Evolutionary conservation across 345 rosid species (phyloP).

Genomic region (Brassica incana): DNA sequence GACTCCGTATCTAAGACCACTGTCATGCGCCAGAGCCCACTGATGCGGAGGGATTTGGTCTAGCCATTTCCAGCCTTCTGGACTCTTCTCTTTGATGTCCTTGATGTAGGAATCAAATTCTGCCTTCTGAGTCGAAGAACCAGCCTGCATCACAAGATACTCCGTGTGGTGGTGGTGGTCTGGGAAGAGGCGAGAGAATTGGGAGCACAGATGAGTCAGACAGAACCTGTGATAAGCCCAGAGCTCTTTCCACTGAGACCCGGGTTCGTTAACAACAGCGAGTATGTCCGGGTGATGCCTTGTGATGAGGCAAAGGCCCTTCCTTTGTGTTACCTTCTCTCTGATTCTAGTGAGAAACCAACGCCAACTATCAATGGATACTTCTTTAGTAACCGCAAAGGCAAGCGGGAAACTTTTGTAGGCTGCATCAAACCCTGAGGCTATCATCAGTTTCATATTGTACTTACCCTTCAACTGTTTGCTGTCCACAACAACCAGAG

Average conservation of each 20-base stretch:
- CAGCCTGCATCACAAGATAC: background rate
- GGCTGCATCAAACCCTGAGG: conserved; percentile 3
- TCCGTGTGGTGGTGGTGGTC: background rate
- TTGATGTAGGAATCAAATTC: background rate
- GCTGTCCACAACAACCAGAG: background rate
- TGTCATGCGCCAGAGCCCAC: conserved; percentile 25
- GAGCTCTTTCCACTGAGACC: conserved; percentile 11
- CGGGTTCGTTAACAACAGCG: background rate
- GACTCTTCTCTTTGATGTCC: background rate
- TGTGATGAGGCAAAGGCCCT: conserved; percentile 6
- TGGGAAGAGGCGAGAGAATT: background rate
- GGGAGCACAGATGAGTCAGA: background rate
- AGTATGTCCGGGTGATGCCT: conserved; percentile 21
- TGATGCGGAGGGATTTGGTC: background rate
- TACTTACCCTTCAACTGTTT: background rate
- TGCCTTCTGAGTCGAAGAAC: background rate
- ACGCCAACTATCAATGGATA: background rate
- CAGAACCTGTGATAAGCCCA: conserved; percentile 21
- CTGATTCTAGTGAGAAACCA: conserved; percentile 17
- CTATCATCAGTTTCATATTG: conserved; percentile 10
- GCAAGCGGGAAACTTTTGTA: background rate
- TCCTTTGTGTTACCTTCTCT: conserved; percentile 27
- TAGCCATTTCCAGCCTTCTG: conserved; percentile 21
- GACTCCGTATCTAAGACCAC: conserved; percentile 10
- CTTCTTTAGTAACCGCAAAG: conserved; percentile 11